Evolutionary conservation across 2,329 filamentous ascomycete species (phyloP), one percentile per base, ranked within the genome.

Genomic region (Claviceps sp.): DNA sequence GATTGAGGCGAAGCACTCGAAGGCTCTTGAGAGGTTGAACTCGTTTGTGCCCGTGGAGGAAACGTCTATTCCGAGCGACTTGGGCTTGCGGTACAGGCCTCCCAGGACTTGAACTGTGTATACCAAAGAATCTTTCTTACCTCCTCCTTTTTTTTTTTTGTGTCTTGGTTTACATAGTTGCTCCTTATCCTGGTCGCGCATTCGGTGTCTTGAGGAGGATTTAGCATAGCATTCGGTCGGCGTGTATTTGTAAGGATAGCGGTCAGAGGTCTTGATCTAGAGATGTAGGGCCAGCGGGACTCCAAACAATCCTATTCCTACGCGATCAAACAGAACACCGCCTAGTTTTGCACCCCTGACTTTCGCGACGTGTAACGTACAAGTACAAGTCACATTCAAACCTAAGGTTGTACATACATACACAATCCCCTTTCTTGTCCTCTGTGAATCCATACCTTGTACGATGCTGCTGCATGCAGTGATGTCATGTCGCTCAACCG

Each of bases 1-100:
- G 68, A 82, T 96, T 47, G 81, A 85, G 61, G 86, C 81, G 23
- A 91, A 86, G 70, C 69, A 76, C 6, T 58, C 59, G 37, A 59
- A 66, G 29, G 60, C 66, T 14, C 51, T 59, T 29, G 59, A 62
- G 46, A 66, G 66, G 56, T 60, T 66, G 17, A 57, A 64, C 16
- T 58, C 60, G 3, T 61, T 58, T 23, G 61, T 72, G 23, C 64
- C 63, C 1, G 38, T 71, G 7, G 65, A 68, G 52, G 62, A 69
- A 56, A 65, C 60, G 26, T 67, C 68, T 4, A 54, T 62, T 34
- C 54, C 57, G 1, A 58, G 56, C 39, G 50, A 64, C 14, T 52
- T 56, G 48, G 51, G 54, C 9, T 58, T 60, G 42, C 54, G 56
- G 47, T 62, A 64, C 49, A 55, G 54, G 43, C 58, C 54, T 5